phyloP scores from a whole-genome alignment of 345 rosid species.

The Euphorbia peplus region DNA sequence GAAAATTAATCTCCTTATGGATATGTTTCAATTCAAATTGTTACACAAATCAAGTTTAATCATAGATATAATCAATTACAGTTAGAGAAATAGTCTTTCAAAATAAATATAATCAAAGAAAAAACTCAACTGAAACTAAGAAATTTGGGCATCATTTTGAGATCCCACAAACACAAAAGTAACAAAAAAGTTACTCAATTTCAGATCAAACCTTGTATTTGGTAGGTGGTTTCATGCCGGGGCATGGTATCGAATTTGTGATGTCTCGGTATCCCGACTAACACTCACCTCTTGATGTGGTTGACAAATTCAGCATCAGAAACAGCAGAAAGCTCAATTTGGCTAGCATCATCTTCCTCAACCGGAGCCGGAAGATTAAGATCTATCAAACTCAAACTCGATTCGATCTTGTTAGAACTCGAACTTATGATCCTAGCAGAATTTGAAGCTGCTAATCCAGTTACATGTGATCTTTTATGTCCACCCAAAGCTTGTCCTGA shows the following conservation, averaged over 20 bases:
- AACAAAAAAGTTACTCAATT: slow-evolving; percentile 41
- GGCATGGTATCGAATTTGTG: background rate
- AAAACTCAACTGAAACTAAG: slow-evolving; percentile 18
- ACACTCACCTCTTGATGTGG: slow-evolving; percentile 30
- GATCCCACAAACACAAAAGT: slow-evolving; percentile 38
- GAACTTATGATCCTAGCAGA: slow-evolving; percentile 33
- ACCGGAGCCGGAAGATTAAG: slow-evolving; percentile 88
- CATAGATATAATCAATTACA: slow-evolving; percentile 31
- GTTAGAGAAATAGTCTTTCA: slow-evolving; percentile 44
- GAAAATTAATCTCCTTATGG: too few species aligned
- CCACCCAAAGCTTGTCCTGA: slow-evolving; percentile 99
- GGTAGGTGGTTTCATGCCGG: background rate
- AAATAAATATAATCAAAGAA: slow-evolving; percentile 24
- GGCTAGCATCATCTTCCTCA: slow-evolving; percentile 63
- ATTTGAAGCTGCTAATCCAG: slow-evolving; percentile 25
- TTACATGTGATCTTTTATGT: slow-evolving; percentile 84
- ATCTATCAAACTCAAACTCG: slow-evolving; percentile 51
- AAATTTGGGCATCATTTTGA: slow-evolving; percentile 32
- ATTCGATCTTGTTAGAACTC: slow-evolving; percentile 30
- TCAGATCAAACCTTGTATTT: slow-evolving; percentile 29
- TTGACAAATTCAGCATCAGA: slow-evolving; percentile 59
- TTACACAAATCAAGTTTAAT: slow-evolving; percentile 37
- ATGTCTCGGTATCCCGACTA: too few species aligned
- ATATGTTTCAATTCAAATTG: slow-evolving; percentile 34
- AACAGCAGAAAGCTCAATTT: slow-evolving; percentile 63